Percentiles rank a stretch among this genome's conserved stretches.
Conservation (phyloP, 768 basidiomycete species). For the Termitomyces sp. region DNA sequence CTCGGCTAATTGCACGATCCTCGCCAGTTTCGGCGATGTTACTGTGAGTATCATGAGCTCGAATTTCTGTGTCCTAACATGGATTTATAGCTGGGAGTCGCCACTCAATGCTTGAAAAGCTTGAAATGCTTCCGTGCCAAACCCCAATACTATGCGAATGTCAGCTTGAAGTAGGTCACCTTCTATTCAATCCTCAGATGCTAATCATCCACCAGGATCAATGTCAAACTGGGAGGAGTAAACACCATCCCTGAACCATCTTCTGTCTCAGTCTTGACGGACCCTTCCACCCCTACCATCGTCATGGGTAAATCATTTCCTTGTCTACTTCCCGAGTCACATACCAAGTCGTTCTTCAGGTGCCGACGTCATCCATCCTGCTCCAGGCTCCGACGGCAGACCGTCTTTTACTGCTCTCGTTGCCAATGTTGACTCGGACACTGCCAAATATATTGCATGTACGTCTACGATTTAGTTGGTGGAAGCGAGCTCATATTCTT, state of each 20-base stretch:
- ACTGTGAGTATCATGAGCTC: constrained; percentile 26
- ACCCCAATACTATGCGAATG: constrained; percentile 76
- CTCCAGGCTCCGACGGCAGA: constrained; percentile 70
- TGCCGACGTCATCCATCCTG: constrained; percentile 81
- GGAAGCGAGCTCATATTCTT: constrained; percentile 5
- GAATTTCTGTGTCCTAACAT: not conserved
- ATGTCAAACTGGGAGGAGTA: constrained; percentile 81
- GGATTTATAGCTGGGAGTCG: constrained; percentile 54
- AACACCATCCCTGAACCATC: constrained; percentile 71
- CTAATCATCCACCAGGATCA: constrained; percentile 43
- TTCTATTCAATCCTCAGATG: not conserved
- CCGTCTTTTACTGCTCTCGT: constrained; percentile 82
- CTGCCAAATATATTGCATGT: constrained; percentile 62
- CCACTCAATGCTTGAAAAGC: constrained; percentile 74
- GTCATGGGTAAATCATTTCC: constrained; percentile 53
- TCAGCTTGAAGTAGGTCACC: constrained; percentile 58
- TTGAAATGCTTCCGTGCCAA: constrained; percentile 63
- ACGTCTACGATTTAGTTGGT: not conserved
- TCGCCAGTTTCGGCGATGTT: constrained; percentile 67
- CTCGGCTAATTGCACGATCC: not conserved
- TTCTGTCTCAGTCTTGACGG: constrained; percentile 59
- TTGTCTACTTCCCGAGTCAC: not conserved
- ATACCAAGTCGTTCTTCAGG: constrained; percentile 29
- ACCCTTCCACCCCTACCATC: constrained; percentile 69
- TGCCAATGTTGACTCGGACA: constrained; percentile 71